Conservation (phyloP, 495 filamentous ascomycete species). For the Tuber umbilicatum region DNA sequence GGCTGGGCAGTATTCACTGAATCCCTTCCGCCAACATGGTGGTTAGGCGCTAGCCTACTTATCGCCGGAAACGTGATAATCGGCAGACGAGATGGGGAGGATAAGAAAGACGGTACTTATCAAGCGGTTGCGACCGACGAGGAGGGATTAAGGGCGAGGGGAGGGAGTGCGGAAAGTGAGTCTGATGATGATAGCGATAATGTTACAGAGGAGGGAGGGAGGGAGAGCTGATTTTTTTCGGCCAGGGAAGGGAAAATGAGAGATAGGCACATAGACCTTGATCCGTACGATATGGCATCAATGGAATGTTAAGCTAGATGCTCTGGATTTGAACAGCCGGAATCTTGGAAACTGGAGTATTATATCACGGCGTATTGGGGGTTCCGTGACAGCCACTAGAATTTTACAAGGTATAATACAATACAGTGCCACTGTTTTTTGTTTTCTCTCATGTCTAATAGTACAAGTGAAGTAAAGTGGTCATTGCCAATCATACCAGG, state of each 20-base stretch:
- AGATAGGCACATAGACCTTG: not conserved
- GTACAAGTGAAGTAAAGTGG: not conserved
- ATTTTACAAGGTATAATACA: not conserved
- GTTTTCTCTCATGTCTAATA: not conserved
- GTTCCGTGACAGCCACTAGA: not conserved
- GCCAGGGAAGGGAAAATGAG: not conserved
- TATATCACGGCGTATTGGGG: not conserved
- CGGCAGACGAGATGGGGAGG: constrained; percentile 63
- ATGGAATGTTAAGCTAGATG: not conserved
- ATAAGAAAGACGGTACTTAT: constrained; percentile 28
- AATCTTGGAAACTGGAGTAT: not conserved
- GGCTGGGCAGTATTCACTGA: constrained; percentile 70
- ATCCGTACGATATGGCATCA: not conserved
- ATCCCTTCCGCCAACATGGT: constrained; percentile 71
- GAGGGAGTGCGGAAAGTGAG: not conserved
- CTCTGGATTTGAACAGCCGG: not conserved
- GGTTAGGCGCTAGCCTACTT: constrained; percentile 74
- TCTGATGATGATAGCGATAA: not conserved
- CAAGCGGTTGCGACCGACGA: constrained; percentile 24
- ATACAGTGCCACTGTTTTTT: not conserved
- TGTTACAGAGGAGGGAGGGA: not conserved
- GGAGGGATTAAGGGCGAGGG: not conserved
- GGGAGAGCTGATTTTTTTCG: not conserved
- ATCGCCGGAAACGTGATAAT: constrained; percentile 89
- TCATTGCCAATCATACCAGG: not conserved